Percentiles rank a stretch among this genome's conserved stretches.
phyloP scores from a whole-genome alignment of 192 early-diverging fungal genomes.

The Coemansia sp. region DNA sequence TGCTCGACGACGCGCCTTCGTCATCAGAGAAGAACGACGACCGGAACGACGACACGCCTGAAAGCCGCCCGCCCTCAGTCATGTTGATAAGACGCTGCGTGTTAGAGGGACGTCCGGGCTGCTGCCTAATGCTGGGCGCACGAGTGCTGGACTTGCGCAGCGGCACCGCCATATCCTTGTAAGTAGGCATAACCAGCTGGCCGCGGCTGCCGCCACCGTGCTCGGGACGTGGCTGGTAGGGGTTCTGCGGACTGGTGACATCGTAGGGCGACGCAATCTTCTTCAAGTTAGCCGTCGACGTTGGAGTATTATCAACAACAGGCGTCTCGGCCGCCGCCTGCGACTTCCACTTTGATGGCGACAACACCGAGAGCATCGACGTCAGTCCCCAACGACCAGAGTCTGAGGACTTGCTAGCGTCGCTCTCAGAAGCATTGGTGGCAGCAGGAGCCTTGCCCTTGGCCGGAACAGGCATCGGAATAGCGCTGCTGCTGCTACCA shows the following conservation, averaged over 20 bases:
- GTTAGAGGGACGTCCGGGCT: background rate
- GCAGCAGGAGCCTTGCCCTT: background rate
- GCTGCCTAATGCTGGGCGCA: constrained; percentile 4
- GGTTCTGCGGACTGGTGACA: constrained; percentile 47
- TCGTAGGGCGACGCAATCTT: constrained; percentile 47
- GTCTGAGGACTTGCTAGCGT: constrained; percentile 22
- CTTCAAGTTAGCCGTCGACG: background rate
- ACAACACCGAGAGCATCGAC: constrained; percentile 52
- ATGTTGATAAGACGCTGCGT: constrained; percentile 17
- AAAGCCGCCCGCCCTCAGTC: constrained; percentile 20
- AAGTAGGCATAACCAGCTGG: constrained; percentile 49
- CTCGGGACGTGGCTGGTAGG: constrained; percentile 54
- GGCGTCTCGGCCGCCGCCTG: constrained; percentile 11
- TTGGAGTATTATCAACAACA: constrained; percentile 17
- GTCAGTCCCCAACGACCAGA: constrained; percentile 39
- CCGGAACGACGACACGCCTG: constrained; percentile 44
- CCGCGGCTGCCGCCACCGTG: constrained; percentile 32
- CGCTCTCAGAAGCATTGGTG: constrained; percentile 1
- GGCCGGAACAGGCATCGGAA: background rate
- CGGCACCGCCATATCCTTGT: constrained; percentile 48
- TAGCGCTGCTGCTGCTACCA: constrained; percentile 11
- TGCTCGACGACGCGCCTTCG: constrained; percentile 21
- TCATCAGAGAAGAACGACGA: constrained; percentile 57
- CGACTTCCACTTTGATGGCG: constrained; percentile 55
- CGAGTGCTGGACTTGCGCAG: constrained; percentile 39